Conservation (phyloP, 495 filamentous ascomycete species). For the Bathelium albidoporum region DNA sequence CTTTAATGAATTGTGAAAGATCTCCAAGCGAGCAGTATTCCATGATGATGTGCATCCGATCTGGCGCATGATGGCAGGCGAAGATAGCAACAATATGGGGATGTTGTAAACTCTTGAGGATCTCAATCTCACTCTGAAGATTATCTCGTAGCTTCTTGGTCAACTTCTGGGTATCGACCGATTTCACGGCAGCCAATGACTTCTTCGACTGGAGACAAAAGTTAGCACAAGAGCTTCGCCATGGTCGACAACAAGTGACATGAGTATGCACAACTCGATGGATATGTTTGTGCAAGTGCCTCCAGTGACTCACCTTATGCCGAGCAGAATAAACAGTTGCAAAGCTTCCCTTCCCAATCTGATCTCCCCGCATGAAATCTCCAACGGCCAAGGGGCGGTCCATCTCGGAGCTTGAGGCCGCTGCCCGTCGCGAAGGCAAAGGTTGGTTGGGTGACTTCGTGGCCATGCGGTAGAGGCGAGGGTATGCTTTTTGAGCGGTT, state of each 20-base stretch:
- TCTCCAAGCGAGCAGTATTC: conserved; percentile 96
- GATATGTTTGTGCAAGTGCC: conserved; percentile 3
- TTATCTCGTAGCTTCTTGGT: conserved; percentile 96
- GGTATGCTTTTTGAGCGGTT: background rate
- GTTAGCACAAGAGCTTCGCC: no score
- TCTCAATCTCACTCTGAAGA: conserved; percentile 86
- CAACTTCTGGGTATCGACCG: conserved; percentile 76
- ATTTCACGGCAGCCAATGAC: conserved; percentile 85
- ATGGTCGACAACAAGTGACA: no score
- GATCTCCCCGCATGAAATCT: conserved; percentile 62
- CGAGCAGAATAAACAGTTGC: conserved; percentile 82
- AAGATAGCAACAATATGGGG: conserved; percentile 95
- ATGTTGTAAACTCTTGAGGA: conserved; percentile 82
- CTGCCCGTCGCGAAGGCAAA: conserved; percentile 37
- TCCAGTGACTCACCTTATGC: conserved; percentile 57
- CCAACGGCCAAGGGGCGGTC: conserved; percentile 56
- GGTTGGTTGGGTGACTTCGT: conserved; percentile 24
- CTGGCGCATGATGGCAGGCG: conserved; percentile 75
- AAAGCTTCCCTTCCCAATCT: conserved; percentile 94
- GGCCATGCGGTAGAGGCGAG: conserved; percentile 19
- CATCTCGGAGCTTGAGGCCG: conserved; percentile 31
- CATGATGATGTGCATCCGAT: conserved; percentile 95
- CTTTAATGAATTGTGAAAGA: conserved; percentile 88
- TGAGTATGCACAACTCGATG: background rate
- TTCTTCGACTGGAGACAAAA: conserved; percentile 36